A percentile compares a stretch with the other conserved stretches of the same genome.
Conservation (phyloP, 257 asterid genomes). For the Fraxinus pennsylvanica region DNA sequence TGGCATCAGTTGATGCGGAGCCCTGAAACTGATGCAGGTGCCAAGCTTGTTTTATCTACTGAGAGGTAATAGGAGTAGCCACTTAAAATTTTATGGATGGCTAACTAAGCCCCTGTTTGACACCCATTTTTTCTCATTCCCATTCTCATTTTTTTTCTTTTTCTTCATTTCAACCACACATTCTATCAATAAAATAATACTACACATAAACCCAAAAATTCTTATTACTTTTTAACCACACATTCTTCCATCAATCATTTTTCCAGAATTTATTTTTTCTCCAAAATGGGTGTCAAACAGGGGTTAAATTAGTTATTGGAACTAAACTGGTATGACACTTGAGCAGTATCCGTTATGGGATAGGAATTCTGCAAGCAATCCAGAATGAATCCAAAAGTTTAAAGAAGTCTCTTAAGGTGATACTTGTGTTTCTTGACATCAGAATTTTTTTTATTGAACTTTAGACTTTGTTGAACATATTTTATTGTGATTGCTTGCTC, state of each 20-base stretch:
- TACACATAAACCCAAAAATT: no score
- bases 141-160: no score
- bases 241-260: no score
- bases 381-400: slow-evolving; percentile 71
- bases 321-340: slow-evolving; percentile 23
- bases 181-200: no score
- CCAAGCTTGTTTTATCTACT: slow-evolving; percentile 52
- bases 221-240: no score
- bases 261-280: no score
- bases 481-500: background rate
- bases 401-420: slow-evolving; percentile 85
- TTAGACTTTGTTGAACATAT: background rate
- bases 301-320: background rate
- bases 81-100: slow-evolving; percentile 22
- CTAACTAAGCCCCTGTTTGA: background rate
- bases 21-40: slow-evolving; percentile 50
- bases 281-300: no score
- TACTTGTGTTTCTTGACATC: slow-evolving; percentile 19
- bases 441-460: slow-evolving; percentile 3
- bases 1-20: slow-evolving; percentile 64
- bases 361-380: slow-evolving; percentile 57
- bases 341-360: slow-evolving; percentile 70
- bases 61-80: slow-evolving; percentile 59
- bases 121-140: no score
- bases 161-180: no score